Percentiles rank a stretch among this genome's conserved stretches.
Evolutionary conservation across 2,329 filamentous ascomycete genomes (phyloP).

Genomic region (Talaromyces sp.): DNA sequence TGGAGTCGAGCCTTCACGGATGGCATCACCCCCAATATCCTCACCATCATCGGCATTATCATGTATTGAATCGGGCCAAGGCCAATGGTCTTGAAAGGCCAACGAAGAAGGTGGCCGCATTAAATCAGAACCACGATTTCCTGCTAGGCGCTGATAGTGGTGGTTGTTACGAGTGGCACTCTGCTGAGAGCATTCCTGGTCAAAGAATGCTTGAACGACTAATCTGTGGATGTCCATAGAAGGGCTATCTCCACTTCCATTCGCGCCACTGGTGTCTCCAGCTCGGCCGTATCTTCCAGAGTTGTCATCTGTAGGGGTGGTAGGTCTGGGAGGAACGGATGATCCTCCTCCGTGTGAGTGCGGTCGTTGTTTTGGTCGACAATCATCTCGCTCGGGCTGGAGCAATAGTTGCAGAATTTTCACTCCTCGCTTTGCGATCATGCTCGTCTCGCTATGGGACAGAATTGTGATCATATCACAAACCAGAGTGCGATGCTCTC

Average conservation of each 20-base stretch:
- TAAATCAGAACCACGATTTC: neutral
- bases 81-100: neutral
- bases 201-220: neutral
- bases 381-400: neutral
- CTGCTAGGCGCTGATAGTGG: neutral
- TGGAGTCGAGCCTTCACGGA: too few species aligned
- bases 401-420: neutral
- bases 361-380: neutral
- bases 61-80: neutral
- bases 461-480: slow-evolving; percentile 21
- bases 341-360: neutral
- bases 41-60: neutral
- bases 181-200: neutral
- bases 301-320: neutral
- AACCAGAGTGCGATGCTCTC: slow-evolving; percentile 20
- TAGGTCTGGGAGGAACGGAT: neutral
- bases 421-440: slow-evolving; percentile 24
- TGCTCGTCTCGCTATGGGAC: slow-evolving; percentile 20
- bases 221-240: neutral
- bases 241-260: neutral
- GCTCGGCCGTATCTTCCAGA: neutral
- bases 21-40: neutral
- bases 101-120: neutral
- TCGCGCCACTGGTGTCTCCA: neutral
- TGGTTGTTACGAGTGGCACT: neutral